These are phyloP conservation scores for Dovyalis caffra DNA, from an alignment of 345 rosid genomes.

Conservation along the genomic window DNA sequence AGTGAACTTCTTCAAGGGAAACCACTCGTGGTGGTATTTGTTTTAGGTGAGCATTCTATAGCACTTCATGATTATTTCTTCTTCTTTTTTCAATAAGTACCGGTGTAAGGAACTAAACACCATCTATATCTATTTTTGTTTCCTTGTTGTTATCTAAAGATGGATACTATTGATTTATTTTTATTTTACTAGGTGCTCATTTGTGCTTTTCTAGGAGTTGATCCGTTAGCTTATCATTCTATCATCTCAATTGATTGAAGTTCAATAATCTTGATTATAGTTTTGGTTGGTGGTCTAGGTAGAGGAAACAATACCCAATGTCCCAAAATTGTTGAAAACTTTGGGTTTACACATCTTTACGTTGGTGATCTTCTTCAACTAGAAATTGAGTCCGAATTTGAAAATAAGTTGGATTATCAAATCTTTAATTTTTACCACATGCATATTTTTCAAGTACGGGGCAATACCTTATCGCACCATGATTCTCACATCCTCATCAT, in stretches of 20 bases:
- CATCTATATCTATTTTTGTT: not conserved
- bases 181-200: too few species aligned
- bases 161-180: too few species aligned
- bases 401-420: constrained; percentile 53
- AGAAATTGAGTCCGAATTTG: constrained; percentile 70
- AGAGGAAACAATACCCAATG: constrained; percentile 90
- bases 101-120: too few species aligned
- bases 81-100: too few species aligned
- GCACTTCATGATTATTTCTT: not conserved
- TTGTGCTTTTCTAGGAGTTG: too few species aligned
- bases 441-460: not conserved
- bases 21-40: constrained; percentile 10
- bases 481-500: not conserved
- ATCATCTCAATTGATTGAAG: not conserved
- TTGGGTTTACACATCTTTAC: constrained; percentile 67
- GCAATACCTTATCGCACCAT: too few species aligned
- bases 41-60: constrained; percentile 5
- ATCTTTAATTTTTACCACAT: not conserved
- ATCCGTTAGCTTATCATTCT: not conserved
- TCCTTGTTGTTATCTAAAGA: not conserved
- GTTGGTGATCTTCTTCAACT: constrained; percentile 85
- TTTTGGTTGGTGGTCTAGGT: constrained; percentile 29
- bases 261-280: not conserved
- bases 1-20: not conserved
- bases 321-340: constrained; percentile 56